Conservation (phyloP, 2,329 filamentous ascomycete genomes). For the Cladosporium sp. region DNA sequence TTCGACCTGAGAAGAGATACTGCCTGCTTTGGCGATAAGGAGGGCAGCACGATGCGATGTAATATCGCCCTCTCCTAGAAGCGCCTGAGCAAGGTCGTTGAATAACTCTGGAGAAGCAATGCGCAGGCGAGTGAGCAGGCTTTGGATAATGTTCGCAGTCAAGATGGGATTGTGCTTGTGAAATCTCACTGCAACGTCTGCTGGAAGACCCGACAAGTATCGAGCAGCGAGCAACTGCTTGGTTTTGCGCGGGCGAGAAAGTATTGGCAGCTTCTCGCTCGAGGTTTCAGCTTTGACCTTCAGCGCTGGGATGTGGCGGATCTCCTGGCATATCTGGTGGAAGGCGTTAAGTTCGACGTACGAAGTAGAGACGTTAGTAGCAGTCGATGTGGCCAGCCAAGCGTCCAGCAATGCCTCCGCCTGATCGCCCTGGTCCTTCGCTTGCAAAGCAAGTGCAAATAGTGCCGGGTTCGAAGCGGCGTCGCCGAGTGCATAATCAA, state of each 20-base stretch:
- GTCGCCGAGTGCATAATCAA: neutral
- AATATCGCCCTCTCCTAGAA: neutral
- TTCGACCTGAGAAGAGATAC: neutral
- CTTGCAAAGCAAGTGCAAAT: neutral
- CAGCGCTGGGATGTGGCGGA: neutral
- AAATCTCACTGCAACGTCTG: neutral
- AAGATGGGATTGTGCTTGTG: neutral
- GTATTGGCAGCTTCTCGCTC: neutral
- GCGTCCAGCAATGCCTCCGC: neutral
- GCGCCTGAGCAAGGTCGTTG: neutral
- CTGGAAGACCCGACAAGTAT: neutral
- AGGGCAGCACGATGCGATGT: constrained; percentile 16
- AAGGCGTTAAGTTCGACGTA: neutral
- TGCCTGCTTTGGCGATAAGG: neutral
- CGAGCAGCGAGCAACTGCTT: neutral
- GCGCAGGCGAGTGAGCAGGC: neutral
- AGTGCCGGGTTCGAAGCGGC: neutral
- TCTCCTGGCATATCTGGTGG: neutral
- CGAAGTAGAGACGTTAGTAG: neutral
- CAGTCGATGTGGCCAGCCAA: neutral
- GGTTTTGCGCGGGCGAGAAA: neutral
- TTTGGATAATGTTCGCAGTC: neutral
- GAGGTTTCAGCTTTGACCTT: neutral
- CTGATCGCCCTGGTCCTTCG: neutral
- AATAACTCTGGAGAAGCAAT: neutral